Base-by-base conservation (phyloP, 192 early-diverging fungal genomes). In the Rhizoclosmatium sp. region DNA sequence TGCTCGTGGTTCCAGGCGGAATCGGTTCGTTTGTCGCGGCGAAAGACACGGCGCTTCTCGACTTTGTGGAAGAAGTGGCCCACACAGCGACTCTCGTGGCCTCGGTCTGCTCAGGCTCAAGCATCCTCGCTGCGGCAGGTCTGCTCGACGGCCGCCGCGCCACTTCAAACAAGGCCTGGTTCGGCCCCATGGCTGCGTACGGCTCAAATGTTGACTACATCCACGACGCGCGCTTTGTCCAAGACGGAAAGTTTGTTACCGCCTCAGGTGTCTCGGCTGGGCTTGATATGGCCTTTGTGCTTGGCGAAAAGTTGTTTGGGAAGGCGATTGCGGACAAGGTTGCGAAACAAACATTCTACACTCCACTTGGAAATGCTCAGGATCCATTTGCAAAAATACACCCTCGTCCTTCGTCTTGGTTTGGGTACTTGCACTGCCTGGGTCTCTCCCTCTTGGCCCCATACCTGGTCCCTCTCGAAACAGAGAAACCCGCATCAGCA, bases 211-310 rank as follows among this genome's bases (percentile, higher is more conserved):
- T 72, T 5, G 16, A 80, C 40, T 85, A 76, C 76, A 60, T 83
- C 3, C 62, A 48, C 3, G 69, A 85, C 47, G 84, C 84, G 2
- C 69, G 84, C 16, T 85, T 58, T 61, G 82, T 85, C 14, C 19
- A 49, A 16, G 84, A 83, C 45, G 80, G 75, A 12, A 83, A 85
- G 16, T 40, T 81, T 40, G 47, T 79, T 39, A 85, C 84, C 14
- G 67, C 79, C 10, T 71, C 65, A 31, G 84, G 84, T 14, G 84
- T 85, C 40, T 73, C 79, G 16, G 84, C 84, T 23, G 84, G 84
- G 19, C 42, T 81, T 47, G 84, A 85, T 66, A 62, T 79, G 59
- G 81, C 59, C 5, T 59, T 65, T 66, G 39, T 61, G 10, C 46
- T 84, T 10, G 58, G 58, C 2, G 41, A 41, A 40, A 3, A 49